These are phyloP conservation scores for Leccinum subgranulosum DNA, from an alignment of 768 basidiomycete genomes.

Conservation along the genomic window DNA sequence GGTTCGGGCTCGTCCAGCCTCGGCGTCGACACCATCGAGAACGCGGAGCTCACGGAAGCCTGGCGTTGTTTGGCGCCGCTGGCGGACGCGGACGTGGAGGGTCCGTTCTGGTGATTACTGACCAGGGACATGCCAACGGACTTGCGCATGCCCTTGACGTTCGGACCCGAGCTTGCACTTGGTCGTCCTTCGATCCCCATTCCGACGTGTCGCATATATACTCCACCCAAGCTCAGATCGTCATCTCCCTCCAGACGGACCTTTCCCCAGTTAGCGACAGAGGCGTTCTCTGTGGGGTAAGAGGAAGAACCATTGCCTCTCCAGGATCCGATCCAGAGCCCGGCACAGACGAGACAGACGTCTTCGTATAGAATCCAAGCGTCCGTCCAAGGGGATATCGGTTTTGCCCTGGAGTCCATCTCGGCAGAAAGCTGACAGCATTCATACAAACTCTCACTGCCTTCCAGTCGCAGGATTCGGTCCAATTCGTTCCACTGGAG, in stretches of 20 bases:
- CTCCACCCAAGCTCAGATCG: constrained; percentile 42
- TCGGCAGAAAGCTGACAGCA: constrained; percentile 37
- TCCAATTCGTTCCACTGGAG: constrained; percentile 76
- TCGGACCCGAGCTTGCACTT: constrained; percentile 17
- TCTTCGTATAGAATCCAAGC: constrained; percentile 84
- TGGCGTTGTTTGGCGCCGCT: constrained; percentile 29
- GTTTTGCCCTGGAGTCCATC: constrained; percentile 34
- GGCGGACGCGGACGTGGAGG: constrained; percentile 28
- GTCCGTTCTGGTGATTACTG: constrained; percentile 32
- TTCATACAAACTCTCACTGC: constrained; percentile 22
- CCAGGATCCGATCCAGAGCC: constrained; percentile 75
- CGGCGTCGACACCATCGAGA: constrained; percentile 14
- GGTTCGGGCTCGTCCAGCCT: constrained; percentile 29
- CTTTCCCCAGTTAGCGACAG: constrained; percentile 50
- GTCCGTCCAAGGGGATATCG: constrained; percentile 61
- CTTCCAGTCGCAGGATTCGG: constrained; percentile 58
- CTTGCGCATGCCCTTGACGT: constrained; percentile 39
- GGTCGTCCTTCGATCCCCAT: constrained; percentile 73
- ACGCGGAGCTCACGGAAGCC: constrained; percentile 29
- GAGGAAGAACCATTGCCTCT: constrained; percentile 46
- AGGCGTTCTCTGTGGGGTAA: constrained; percentile 47
- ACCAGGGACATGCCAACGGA: constrained; percentile 50
- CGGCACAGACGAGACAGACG: constrained; percentile 76
- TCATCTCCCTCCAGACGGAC: constrained; percentile 67
- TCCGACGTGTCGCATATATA: constrained; percentile 55